Base-by-base conservation (phyloP, 2,329 filamentous ascomycete genomes). In the Ilyonectria destructans region DNA sequence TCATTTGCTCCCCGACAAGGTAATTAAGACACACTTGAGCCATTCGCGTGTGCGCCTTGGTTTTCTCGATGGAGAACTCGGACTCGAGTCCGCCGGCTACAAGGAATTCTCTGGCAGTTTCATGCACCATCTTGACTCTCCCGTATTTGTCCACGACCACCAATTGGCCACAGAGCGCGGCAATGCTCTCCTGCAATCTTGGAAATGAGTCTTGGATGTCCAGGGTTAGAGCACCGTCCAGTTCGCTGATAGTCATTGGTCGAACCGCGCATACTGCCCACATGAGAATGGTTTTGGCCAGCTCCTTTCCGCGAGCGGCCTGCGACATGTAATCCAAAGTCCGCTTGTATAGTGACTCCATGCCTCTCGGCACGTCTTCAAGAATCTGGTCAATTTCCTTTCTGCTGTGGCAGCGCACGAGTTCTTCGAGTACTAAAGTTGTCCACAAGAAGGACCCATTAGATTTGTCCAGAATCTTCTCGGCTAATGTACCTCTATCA, bases 391-490 rank as follows among this genome's bases (percentile, higher is more conserved):
- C 64, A 26, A 81, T 76, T 26, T 79, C 79, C 45, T 75, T 72
- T 56, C 69, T 68, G 49, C 73, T 79, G 69, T 80, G 72, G 31
- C 73, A 77, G 13, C 63, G 62, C 8, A 54, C 12, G 2, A 82
- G 71, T 62, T 81, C 77, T 15, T 78, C 69, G 3, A 82, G 72
- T 1, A 82, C 78, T 40, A 82, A 59, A 13, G 67, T 70, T 12
- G 76, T 79, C 81, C 80, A 83, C 29, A 82, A 67, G 63, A 83
- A 82, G 19, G 74, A 81, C 2, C 79, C 80, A 33, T 73, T 74
- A 7, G 81, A 80, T 57, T 81, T 82, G 17, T 74, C 63, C 21
- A 83, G 57, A 13, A 83, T 80, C 56, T 70, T 77, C 33, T 67
- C 62, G 6, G 72, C 71, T 7, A 82, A 52, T 21, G 43, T 21